These are phyloP conservation scores for Didymella exigua DNA, from an alignment of 2,329 filamentous ascomycete genomes.

Conservation along the genomic window DNA sequence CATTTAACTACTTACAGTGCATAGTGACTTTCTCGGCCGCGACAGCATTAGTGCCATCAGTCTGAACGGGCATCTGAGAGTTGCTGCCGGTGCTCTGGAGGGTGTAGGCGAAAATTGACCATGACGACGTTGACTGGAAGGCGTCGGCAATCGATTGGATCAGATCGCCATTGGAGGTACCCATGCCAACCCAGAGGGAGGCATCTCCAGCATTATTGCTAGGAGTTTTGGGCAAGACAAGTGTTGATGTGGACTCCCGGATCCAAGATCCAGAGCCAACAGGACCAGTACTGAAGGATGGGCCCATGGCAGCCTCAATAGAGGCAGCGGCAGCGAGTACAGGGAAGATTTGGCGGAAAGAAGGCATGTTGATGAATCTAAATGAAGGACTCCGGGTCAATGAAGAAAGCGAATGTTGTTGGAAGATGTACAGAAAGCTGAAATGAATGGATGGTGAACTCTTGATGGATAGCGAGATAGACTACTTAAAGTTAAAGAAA, in stretches of 20 bases:
- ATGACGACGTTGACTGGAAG: conserved; percentile 35
- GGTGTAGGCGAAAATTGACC: conserved; percentile 54
- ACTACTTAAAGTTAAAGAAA: neutral
- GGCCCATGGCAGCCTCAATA: conserved; percentile 31
- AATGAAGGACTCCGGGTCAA: conserved; percentile 1
- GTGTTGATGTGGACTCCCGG: conserved; percentile 53
- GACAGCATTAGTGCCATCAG: conserved; percentile 29
- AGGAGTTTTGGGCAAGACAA: conserved; percentile 51
- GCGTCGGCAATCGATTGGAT: conserved; percentile 54
- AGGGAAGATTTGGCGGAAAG: conserved; percentile 18
- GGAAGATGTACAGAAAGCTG: neutral
- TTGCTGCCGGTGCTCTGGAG: conserved; percentile 41
- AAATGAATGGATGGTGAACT: neutral
- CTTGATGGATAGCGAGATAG: neutral
- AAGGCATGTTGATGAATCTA: conserved; percentile 19
- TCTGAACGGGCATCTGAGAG: conserved; percentile 46
- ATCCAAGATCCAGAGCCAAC: conserved; percentile 51
- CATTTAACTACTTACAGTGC: conserved; percentile 37
- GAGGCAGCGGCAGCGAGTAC: conserved; percentile 17
- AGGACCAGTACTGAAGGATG: conserved; percentile 49
- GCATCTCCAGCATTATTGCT: conserved; percentile 43
- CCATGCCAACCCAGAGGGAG: conserved; percentile 59
- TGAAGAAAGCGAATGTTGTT: neutral
- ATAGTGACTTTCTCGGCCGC: conserved; percentile 49
- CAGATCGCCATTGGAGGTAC: conserved; percentile 56